Conservation (phyloP, 129 eudicot species). For the Gnaphalium uliginosum region DNA sequence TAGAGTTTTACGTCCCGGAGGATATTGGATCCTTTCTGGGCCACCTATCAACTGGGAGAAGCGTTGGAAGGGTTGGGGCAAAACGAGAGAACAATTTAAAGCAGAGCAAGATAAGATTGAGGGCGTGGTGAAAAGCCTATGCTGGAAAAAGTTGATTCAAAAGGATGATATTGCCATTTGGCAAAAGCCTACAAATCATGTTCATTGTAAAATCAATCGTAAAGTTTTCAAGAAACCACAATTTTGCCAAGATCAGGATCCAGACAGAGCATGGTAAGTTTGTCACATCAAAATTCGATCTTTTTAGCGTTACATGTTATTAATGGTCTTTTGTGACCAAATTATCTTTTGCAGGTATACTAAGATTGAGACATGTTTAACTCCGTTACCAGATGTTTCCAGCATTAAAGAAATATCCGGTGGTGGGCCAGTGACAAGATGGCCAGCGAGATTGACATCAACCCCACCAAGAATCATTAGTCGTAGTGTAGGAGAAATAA, state of each 20-base stretch:
- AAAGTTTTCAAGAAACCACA: constrained; percentile 67
- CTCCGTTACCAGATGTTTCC: constrained; percentile 75
- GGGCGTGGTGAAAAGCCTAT: constrained; percentile 63
- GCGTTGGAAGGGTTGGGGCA: constrained; percentile 81
- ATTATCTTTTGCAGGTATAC: constrained; percentile 58
- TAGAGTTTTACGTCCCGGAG: constrained; percentile 85
- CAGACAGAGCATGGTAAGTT: constrained; percentile 76
- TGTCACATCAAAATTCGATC: neutral
- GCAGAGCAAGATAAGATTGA: constrained; percentile 67
- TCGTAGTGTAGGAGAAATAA: constrained; percentile 60
- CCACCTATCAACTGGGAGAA: constrained; percentile 94
- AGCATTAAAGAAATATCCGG: constrained; percentile 65
- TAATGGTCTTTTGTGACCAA: neutral
- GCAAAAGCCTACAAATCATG: constrained; percentile 86
- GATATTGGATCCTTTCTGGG: constrained; percentile 93
- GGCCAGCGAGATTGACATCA: constrained; percentile 83
- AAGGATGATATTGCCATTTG: constrained; percentile 75
- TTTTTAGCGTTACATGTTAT: neutral
- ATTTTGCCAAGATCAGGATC: constrained; percentile 62
- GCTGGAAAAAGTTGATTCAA: constrained; percentile 83
- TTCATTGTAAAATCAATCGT: constrained; percentile 63
- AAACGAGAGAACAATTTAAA: constrained; percentile 57
- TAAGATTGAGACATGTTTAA: constrained; percentile 74
- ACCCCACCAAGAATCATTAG: constrained; percentile 78
- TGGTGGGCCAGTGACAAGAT: constrained; percentile 65